Evolutionary conservation across 2,329 filamentous ascomycete species (phyloP), one percentile per base, ranked within the genome.

Genomic region (Ilyonectria mors-panacis): DNA sequence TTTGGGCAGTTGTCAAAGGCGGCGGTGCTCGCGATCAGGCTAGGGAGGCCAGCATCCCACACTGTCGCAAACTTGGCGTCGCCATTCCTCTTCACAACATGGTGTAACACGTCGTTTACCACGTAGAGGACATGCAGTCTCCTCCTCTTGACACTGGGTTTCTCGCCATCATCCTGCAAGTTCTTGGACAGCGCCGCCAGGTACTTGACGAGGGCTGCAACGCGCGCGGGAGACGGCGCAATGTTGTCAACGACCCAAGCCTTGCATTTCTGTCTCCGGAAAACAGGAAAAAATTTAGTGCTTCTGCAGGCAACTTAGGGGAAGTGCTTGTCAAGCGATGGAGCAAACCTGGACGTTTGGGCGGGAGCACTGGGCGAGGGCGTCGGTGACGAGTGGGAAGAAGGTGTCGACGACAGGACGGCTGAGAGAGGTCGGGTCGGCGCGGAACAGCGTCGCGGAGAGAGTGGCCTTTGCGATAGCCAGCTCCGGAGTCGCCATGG

Each of bases 291-390:
- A 73, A 74, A 65, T 75, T 75, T 76, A 76, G 75, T 74, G 71
- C 67, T 68, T 75, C 72, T 76, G 71, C 59, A 67, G 64, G 66
- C 54, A 68, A 68, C 67, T 69, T 60, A 67, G 69, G 71, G 73
- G 71, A 76, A 68, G 50, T 70, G 70, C 70, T 71, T 73, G 69
- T 70, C 68, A 70, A 77, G 73, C 70, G 67, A 77, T 75, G 73
- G 81, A 78, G 86, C 92, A 94, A 93, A 96, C 93, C 93, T 96
- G 93, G 86, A 96, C 92, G 85, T 95, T 94, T 85, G 86, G 83
- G 78, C 90, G 87, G 77, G 93, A 93, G 88, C 93, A 95, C 84
- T 90, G 88, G 82, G 86, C 82, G 78, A 93, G 83, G 75, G 88
- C 87, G 78, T 86, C 83, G 79, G 91, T 87, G 76, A 96, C 85